These are phyloP conservation scores for Lignosus rhinocerotis DNA, from an alignment of 1,284 basidiomycete species.

Conservation along the genomic window DNA sequence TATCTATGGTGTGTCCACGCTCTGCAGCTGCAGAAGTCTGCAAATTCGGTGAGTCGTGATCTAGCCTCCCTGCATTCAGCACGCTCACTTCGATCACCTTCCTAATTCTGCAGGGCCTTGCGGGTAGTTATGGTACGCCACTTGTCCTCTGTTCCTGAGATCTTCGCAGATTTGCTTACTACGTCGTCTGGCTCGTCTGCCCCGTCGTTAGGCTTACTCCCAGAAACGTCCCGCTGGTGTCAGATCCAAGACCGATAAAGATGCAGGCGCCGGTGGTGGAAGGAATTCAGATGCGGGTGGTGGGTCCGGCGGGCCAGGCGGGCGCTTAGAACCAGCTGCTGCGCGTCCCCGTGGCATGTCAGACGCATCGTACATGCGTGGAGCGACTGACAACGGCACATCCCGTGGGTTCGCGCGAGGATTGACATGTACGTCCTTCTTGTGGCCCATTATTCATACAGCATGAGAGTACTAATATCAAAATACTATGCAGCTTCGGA, in stretches of 20 bases:
- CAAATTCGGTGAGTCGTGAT: conserved; percentile 71
- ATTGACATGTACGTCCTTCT: neutral
- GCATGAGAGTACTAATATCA: neutral
- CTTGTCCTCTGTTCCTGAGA: neutral
- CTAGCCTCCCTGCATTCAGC: neutral
- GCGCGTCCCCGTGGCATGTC: conserved; percentile 53
- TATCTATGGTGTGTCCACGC: conserved; percentile 90
- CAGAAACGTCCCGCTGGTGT: conserved; percentile 59
- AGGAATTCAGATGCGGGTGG: conserved; percentile 40
- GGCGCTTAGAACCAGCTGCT: conserved; percentile 28
- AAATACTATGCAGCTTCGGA: neutral
- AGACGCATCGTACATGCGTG: conserved; percentile 40
- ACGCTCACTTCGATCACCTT: neutral
- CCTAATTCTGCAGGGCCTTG: conserved; percentile 28
- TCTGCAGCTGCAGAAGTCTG: conserved; percentile 85
- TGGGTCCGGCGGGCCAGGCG: conserved; percentile 30
- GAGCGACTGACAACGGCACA: conserved; percentile 19
- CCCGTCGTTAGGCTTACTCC: conserved; percentile 28
- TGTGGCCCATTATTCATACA: too few species aligned
- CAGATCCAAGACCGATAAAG: conserved; percentile 52
- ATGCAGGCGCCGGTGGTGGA: conserved; percentile 37
- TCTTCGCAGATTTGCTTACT: conserved; percentile 12
- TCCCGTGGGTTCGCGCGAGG: conserved; percentile 19
- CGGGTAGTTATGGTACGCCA: conserved; percentile 36
- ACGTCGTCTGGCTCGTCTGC: conserved; percentile 15